phyloP scores from a whole-genome alignment of 495 filamentous ascomycete species.

The Jackrogersella minutella region DNA sequence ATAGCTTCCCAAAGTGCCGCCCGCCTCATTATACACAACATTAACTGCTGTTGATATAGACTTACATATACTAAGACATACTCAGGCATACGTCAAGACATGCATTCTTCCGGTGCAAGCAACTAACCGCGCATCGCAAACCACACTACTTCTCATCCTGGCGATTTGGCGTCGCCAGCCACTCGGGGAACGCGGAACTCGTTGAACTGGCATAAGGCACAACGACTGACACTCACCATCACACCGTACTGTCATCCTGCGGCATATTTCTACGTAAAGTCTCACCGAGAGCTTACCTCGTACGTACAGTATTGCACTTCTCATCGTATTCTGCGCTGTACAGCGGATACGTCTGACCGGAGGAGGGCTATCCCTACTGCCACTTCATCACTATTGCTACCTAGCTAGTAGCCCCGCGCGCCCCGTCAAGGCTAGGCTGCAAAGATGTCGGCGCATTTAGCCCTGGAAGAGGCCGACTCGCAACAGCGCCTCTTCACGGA shows the following conservation, averaged over 20 bases:
- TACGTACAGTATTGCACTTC: constrained; percentile 6
- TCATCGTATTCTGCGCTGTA: not conserved
- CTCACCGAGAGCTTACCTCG: constrained; percentile 35
- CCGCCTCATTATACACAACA: constrained; percentile 23
- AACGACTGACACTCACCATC: constrained; percentile 32
- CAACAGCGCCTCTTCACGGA: constrained; percentile 27
- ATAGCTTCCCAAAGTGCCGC: constrained; percentile 33
- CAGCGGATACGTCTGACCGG: constrained; percentile 12
- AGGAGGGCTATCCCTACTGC: constrained; percentile 27
- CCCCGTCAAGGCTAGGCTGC: constrained; percentile 14
- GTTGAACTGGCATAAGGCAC: constrained; percentile 28
- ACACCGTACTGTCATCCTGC: constrained; percentile 32
- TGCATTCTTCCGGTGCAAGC: constrained; percentile 18
- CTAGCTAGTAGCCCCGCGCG: constrained; percentile 9
- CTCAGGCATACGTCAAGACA: constrained; percentile 9
- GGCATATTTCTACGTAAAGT: constrained; percentile 29
- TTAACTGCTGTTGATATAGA: constrained; percentile 27
- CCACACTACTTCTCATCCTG: constrained; percentile 29
- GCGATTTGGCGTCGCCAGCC: constrained; percentile 32
- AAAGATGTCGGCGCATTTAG: constrained; percentile 27
- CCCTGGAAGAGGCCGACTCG: constrained; percentile 11
- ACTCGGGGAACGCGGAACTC: constrained; percentile 42
- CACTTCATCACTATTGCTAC: constrained; percentile 34
- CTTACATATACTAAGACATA: constrained; percentile 11
- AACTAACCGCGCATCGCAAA: constrained; percentile 22